phyloP scores from a whole-genome alignment of 345 rosid genomes.

The Iberis pinnata region DNA sequence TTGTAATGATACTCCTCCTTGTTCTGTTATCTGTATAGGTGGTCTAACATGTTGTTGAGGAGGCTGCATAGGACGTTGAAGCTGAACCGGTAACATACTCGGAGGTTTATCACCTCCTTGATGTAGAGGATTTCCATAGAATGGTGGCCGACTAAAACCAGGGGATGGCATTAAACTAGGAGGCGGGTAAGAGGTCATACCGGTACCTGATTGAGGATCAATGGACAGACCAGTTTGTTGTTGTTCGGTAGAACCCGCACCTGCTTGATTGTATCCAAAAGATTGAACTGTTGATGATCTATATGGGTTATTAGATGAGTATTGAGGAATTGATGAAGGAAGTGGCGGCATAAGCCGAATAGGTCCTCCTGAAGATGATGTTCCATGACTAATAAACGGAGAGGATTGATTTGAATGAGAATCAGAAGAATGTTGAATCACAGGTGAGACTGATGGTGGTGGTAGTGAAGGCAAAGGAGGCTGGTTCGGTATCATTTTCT shows the following conservation, averaged over 20 bases:
- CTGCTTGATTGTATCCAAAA: conserved; percentile 46
- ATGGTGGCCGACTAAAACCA: conserved; percentile 56
- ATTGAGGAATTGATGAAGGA: conserved; percentile 82
- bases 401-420: conserved; percentile 41
- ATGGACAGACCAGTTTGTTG: conserved; percentile 40
- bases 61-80: conserved; percentile 77
- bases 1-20: conserved; percentile 50
- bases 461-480: conserved; percentile 95
- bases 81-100: conserved; percentile 47
- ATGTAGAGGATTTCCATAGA: conserved; percentile 49
- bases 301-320: conserved; percentile 59
- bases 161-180: conserved; percentile 61
- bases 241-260: conserved; percentile 50
- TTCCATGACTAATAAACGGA: conserved; percentile 37
- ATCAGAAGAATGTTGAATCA: conserved; percentile 50
- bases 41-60: conserved; percentile 85
- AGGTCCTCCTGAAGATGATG: conserved; percentile 65
- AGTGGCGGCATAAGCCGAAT: conserved; percentile 72
- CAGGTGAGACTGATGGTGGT: conserved; percentile 56
- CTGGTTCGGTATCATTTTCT: conserved; percentile 51
- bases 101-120: conserved; percentile 57
- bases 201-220: conserved; percentile 49
- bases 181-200: conserved; percentile 54
- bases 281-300: conserved; percentile 58
- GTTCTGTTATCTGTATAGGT: conserved; percentile 48